Conservation (phyloP, 2,329 filamentous ascomycete species). For the Monosporascus sp. region DNA sequence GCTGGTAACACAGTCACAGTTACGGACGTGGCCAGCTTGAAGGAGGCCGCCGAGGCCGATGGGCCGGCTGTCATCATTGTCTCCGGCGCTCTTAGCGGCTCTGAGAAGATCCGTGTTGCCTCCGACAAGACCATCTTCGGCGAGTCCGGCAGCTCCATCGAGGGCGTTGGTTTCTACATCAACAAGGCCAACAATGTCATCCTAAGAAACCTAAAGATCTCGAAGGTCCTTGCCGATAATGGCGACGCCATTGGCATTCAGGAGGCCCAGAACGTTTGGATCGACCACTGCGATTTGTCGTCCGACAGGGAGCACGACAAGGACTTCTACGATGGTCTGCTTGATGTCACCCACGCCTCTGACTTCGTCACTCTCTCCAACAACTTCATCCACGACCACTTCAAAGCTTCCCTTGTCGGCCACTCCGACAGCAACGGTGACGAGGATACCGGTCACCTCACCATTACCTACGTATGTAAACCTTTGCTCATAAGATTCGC, state of each 20-base stretch:
- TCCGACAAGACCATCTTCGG: conserved; percentile 49
- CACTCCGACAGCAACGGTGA: conserved; percentile 50
- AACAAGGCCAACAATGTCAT: conserved; percentile 53
- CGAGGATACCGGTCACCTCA: conserved; percentile 62
- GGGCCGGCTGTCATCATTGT: conserved; percentile 41
- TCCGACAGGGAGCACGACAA: conserved; percentile 56
- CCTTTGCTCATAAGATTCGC: too few relatives aligned
- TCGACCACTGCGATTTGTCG: conserved; percentile 63
- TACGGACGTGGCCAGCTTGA: conserved; percentile 43
- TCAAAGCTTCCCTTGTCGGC: conserved; percentile 34
- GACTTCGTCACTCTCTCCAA: conserved; percentile 53
- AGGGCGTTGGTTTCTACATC: conserved; percentile 47
- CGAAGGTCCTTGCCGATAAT: conserved; percentile 48
- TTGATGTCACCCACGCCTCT: conserved; percentile 57
- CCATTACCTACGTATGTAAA: conserved; percentile 50
- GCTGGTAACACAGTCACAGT: conserved; percentile 52
- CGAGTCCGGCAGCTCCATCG: conserved; percentile 23
- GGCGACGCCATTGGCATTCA: conserved; percentile 59
- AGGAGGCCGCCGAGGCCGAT: conserved; percentile 42
- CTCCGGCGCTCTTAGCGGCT: conserved; percentile 36
- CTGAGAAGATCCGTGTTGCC: conserved; percentile 37
- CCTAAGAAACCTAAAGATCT: conserved; percentile 56
- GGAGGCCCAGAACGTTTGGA: conserved; percentile 54
- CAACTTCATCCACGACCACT: conserved; percentile 46
- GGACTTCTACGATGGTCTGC: conserved; percentile 65